Conservation (phyloP, 2,329 filamentous ascomycete genomes). For the Alternaria panax region DNA sequence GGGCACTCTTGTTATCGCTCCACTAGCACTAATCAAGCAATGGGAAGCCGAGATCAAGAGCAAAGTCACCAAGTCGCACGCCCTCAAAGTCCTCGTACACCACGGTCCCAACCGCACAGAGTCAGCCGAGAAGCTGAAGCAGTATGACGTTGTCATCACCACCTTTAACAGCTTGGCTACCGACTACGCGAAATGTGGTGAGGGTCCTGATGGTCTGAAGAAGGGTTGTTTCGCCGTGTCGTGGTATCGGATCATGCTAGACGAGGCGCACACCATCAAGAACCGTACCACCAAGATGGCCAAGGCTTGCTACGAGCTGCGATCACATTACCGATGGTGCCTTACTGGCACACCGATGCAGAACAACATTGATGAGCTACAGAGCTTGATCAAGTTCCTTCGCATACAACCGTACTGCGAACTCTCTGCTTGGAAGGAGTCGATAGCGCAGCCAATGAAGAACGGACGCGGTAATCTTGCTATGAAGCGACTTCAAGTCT, state of each 20-base stretch:
- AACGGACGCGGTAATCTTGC: conserved; percentile 88
- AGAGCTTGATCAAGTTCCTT: conserved; percentile 91
- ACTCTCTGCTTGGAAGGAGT: conserved; percentile 84
- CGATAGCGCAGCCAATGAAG: conserved; percentile 90
- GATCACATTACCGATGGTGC: conserved; percentile 92
- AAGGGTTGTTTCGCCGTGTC: conserved; percentile 88
- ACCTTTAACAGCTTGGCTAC: conserved; percentile 96
- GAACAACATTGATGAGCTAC: conserved; percentile 95
- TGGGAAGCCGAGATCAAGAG: conserved; percentile 94
- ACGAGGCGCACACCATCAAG: conserved; percentile 98
- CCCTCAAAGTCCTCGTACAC: conserved; percentile 84
- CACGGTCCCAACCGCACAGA: conserved; percentile 89
- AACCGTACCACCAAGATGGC: conserved; percentile 96
- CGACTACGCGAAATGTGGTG: conserved; percentile 77
- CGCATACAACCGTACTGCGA: conserved; percentile 92
- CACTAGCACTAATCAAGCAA: conserved; percentile 91
- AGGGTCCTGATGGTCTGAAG: conserved; percentile 67
- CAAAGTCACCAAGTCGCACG: conserved; percentile 74
- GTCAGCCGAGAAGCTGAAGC: conserved; percentile 74
- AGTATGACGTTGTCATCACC: conserved; percentile 94
- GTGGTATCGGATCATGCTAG: conserved; percentile 95
- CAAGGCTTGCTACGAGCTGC: conserved; percentile 85
- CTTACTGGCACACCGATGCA: conserved; percentile 97
- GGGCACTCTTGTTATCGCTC: conserved; percentile 89
- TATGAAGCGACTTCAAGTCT: conserved; percentile 82